A percentile compares a stretch with the other conserved stretches of the same genome.
phyloP scores from a whole-genome alignment of 2,329 filamentous ascomycete genomes.

The Clonostachys chloroleuca region DNA sequence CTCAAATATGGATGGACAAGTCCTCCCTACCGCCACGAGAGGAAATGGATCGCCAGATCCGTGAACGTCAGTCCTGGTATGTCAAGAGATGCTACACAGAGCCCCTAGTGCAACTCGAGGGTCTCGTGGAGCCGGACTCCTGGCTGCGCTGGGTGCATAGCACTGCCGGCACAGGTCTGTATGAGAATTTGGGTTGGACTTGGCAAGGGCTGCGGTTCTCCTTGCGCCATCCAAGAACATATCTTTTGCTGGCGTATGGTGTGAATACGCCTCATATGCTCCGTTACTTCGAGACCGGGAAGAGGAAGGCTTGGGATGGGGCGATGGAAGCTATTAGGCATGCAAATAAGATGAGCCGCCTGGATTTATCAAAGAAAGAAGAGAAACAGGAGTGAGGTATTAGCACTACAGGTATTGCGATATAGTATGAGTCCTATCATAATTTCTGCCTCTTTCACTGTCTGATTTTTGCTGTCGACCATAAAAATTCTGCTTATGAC shows the following conservation, averaged over 20 bases:
- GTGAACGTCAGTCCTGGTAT: slow-evolving; percentile 7
- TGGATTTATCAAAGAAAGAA: slow-evolving; percentile 4
- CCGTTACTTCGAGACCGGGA: slow-evolving; percentile 28
- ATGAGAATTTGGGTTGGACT: slow-evolving; percentile 30
- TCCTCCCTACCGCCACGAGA: slow-evolving; percentile 21
- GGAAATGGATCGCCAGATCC: slow-evolving; percentile 22
- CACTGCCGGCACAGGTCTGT: slow-evolving; percentile 31
- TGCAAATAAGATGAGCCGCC: slow-evolving; percentile 7
- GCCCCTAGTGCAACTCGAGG: slow-evolving; percentile 7
- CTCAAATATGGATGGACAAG: slow-evolving; percentile 32
- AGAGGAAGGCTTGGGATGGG: slow-evolving; percentile 27
- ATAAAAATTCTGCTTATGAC: no score
- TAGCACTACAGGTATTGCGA: not conserved
- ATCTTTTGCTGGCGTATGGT: slow-evolving; percentile 24
- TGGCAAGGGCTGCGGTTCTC: slow-evolving; percentile 29
- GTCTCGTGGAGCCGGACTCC: slow-evolving; percentile 15
- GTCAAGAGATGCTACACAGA: slow-evolving; percentile 3
- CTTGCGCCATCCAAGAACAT: slow-evolving; percentile 25
- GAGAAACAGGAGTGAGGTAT: not conserved
- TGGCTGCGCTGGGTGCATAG: slow-evolving; percentile 30
- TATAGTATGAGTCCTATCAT: not conserved
- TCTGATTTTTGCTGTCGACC: no score
- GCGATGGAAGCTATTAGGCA: slow-evolving; percentile 20
- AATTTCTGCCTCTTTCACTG: no score
- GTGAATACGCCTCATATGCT: slow-evolving; percentile 30